phyloP scores from a whole-genome alignment of 2,329 filamentous ascomycete genomes.

The Berkeleyomyces rouxiae region DNA sequence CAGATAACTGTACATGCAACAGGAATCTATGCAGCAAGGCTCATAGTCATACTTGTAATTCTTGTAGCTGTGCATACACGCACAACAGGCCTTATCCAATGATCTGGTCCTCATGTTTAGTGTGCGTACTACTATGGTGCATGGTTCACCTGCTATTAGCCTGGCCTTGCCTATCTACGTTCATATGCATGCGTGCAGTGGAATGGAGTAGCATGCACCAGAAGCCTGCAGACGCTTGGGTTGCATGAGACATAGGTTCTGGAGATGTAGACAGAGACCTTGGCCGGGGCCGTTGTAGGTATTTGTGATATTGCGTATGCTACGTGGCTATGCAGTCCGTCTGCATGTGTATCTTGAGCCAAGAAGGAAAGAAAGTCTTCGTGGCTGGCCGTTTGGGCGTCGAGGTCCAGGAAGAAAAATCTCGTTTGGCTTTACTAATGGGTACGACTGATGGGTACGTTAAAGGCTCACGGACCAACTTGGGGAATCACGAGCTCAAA shows the following conservation, averaged over 20 bases:
- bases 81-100: not conserved
- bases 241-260: not conserved
- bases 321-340: not conserved
- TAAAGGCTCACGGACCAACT: not conserved
- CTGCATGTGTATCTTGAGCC: not conserved
- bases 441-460: not conserved
- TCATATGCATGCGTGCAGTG: not conserved
- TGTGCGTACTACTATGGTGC: not conserved
- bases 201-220: not conserved
- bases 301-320: not conserved
- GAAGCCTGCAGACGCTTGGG: not conserved
- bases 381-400: not conserved
- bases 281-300: not conserved
- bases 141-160: not conserved
- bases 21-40: not conserved
- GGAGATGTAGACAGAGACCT: not conserved
- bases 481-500: not conserved
- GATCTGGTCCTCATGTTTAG: not conserved
- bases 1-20: no score
- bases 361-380: not conserved
- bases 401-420: not conserved
- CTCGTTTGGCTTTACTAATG: not conserved
- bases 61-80: not conserved
- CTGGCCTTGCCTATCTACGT: not conserved
- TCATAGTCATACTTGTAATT: not conserved